Base-by-base conservation (phyloP, 768 basidiomycete genomes). In the Serendipita vermifera region DNA sequence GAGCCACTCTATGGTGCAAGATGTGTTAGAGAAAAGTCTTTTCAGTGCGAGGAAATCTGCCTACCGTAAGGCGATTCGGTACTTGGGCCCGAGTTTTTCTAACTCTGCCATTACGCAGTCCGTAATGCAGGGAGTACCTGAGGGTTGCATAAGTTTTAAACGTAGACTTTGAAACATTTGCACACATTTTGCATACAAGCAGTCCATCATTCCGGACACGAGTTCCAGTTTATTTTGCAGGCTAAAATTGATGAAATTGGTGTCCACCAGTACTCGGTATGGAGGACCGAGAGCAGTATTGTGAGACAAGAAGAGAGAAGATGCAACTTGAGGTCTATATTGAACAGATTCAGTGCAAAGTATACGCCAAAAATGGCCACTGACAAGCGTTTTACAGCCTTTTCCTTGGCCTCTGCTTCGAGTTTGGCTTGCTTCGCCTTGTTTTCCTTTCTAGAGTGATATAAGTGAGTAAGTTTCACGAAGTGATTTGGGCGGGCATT, bases 191-290 rank as follows among this genome's bases (percentile, higher is more conserved):
- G 96, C 96, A 69, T 89, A 96, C 14, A 98, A 74, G 64, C 91
- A 94, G 65, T 99, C 96, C 96, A 99, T 98, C 96, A 99, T 97
- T n/a, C 88, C 92, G 64, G 84, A 82, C 20, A 97, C 75, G 55
- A 98, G 77, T 68, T 99, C 96, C 61, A 99, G 72, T 69, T 97
- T 96, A 70, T 98, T 99, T 72, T 99, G 96, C 48, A 99, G 76
- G 62, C 85, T 89, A 68, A 98, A 94, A 67, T 98, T 98, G 76
- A 99, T 99, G 63, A 99, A 98, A 68, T 99, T 99, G 66, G 96
- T 99, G 70, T 99, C 96, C 59, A 99, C 90, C 35, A 99, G 80
- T 26, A 99, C 89, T 17, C 94, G 82, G 67, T 98, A 99, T 2
- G 96, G 96, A 0, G 96, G 96, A 0, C 89, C 93, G 43, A 99